Percentiles rank a stretch among this genome's conserved stretches.
Evolutionary conservation across 306 rosid species (phyloP).

Genomic region (Urtica urens): DNA sequence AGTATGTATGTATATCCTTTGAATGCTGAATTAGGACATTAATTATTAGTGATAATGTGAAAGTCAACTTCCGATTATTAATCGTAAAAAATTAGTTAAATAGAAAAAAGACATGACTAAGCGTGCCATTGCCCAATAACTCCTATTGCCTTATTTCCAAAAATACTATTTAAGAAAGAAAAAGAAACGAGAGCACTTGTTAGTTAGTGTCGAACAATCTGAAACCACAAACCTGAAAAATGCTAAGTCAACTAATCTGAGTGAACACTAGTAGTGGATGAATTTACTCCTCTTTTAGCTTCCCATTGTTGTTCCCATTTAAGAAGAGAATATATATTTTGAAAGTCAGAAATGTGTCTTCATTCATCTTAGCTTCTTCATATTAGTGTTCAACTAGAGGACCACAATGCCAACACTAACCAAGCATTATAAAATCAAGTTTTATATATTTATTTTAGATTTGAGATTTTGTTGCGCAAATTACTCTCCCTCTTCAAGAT

Average conservation of each 20-base stretch:
- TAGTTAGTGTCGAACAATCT: neutral
- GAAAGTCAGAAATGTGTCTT: neutral
- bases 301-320: neutral
- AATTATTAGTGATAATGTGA: too few species aligned
- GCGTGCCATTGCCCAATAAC: neutral
- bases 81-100: too few species aligned
- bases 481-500: neutral
- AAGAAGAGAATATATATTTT: neutral
- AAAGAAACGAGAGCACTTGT: slow-evolving; percentile 1
- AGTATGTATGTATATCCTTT: too few species aligned
- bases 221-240: neutral
- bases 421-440: neutral
- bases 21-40: too few species aligned
- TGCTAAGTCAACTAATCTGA: neutral
- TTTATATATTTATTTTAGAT: neutral
- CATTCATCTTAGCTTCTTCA: neutral
- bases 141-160: too few species aligned
- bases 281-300: neutral
- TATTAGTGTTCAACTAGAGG: neutral
- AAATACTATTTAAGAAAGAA: neutral
- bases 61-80: too few species aligned
- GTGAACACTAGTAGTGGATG: slow-evolving; percentile 4
- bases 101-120: too few species aligned
- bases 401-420: neutral
- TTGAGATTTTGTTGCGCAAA: neutral